Evolutionary conservation across 2,329 filamentous ascomycete genomes (phyloP), one percentile per base, ranked within the genome.

Genomic region (Alternaria ventricosa): DNA sequence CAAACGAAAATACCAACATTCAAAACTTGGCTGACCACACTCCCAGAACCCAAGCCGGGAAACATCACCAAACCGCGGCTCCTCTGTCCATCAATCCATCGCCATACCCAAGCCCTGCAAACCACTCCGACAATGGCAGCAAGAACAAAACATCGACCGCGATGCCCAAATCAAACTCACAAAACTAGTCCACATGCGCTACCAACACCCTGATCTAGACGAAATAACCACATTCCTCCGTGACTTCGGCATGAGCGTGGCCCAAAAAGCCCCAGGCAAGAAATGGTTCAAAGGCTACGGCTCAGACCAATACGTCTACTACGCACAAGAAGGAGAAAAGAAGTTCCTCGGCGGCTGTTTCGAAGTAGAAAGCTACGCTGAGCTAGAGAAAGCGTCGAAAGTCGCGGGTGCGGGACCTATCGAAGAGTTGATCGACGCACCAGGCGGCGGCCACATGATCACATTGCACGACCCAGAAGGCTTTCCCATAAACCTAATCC

Each of bases 241-340:
- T 30, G 76, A 80, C 63, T 79, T 79, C 55, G 78, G 78, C 33
- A 78, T 80, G 76, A 75, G 57, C 20, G 71, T 79, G 8, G 76
- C 72, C 6, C 68, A 78, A 27, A 77, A 78, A 54, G 66, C 68
- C 0, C 72, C 75, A 0, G 70, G 65, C 1, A 70, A 73, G 61
- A 85, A 86, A 30, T 90, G 87, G 80, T 89, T 85, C 75, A 84
- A 87, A 44, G 88, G 88, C 18, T 90, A 89, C 71, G 87, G 88
- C 13, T 79, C 78, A 7, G 87, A 90, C 68, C 87, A 87, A 12
- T 89, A 87, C 73, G 80, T 89, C 3, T 82, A 89, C 47, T 88
- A 86, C 66, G 84, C 87, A 51, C 81, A 83, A 62, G 79, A 81
- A 54, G 82, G 85, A 2, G 77, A 82, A 72, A 79, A 77, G 62